A percentile compares a stretch with the other conserved stretches of the same genome.
phyloP scores from a whole-genome alignment of 1,284 basidiomycete genomes.

The Ustilago tritici region DNA sequence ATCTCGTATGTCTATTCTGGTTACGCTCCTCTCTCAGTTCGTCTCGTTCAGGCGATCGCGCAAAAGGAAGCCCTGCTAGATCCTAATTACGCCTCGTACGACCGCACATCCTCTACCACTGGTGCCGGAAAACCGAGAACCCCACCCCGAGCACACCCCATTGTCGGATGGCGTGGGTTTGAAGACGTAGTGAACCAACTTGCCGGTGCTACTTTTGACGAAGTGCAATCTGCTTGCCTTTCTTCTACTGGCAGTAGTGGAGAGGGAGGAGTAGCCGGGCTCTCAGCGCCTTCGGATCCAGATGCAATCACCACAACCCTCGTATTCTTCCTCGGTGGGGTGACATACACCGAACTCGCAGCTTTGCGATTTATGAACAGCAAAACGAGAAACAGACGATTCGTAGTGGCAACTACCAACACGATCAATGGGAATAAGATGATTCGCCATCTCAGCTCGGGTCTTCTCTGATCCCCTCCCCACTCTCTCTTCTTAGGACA shows the following conservation, averaged over 20 bases:
- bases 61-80: slow-evolving; percentile 86
- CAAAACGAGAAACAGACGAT: slow-evolving; percentile 61
- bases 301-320: slow-evolving; percentile 79
- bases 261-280: slow-evolving; percentile 1
- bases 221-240: slow-evolving; percentile 72
- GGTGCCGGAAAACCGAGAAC: not conserved
- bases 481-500: not conserved
- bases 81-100: slow-evolving; percentile 12
- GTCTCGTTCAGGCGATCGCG: slow-evolving; percentile 90
- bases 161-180: slow-evolving; percentile 95
- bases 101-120: not conserved
- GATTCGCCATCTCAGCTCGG: slow-evolving; percentile 32
- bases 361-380: slow-evolving; percentile 89
- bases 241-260: not conserved
- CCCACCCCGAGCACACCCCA: slow-evolving; percentile 77
- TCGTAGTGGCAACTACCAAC: slow-evolving; percentile 61
- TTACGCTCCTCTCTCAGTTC: slow-evolving; percentile 90
- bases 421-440: slow-evolving; percentile 57
- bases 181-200: slow-evolving; percentile 86
- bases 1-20: slow-evolving; percentile 96
- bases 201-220: slow-evolving; percentile 87
- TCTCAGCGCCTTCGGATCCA: slow-evolving; percentile 35
- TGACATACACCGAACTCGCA: slow-evolving; percentile 95
- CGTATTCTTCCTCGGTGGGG: slow-evolving; percentile 98
- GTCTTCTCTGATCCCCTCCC: slow-evolving; percentile 7